A percentile compares a stretch with the other conserved stretches of the same genome.
Conservation (phyloP, 1,284 basidiomycete genomes). For the Hemileccinum hortonii region DNA sequence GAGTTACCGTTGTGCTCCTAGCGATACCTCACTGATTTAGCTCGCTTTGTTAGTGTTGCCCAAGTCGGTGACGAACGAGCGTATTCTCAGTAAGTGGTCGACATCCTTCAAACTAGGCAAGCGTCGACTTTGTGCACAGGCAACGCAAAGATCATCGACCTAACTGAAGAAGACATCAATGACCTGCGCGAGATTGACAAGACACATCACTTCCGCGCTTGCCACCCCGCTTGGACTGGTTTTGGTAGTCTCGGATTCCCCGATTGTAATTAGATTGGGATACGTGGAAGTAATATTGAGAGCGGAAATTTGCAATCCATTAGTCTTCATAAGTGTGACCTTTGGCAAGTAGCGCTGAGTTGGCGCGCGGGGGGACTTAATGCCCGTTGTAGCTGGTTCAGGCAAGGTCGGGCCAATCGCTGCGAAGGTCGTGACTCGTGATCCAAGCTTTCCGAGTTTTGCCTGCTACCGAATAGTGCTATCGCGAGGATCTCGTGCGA, state of each 20-base stretch:
- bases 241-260: slow-evolving; percentile 63
- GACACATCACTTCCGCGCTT: slow-evolving; percentile 57
- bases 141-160: slow-evolving; percentile 56
- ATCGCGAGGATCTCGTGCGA: not conserved
- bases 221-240: slow-evolving; percentile 62
- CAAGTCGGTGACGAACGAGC: slow-evolving; percentile 61
- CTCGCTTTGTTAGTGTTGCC: slow-evolving; percentile 46
- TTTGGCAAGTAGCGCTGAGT: not conserved
- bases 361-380: not conserved
- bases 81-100: slow-evolving; percentile 47
- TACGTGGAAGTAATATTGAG: not conserved
- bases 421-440: not conserved
- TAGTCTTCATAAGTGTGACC: not conserved
- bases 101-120: no score
- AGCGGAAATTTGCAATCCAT: not conserved
- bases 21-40: not conserved
- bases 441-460: slow-evolving; percentile 1
- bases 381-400: slow-evolving; percentile 3
- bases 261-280: slow-evolving; percentile 43
- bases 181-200: slow-evolving; percentile 59
- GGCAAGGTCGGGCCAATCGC: slow-evolving; percentile 15
- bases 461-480: not conserved
- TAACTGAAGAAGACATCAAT: slow-evolving; percentile 55
- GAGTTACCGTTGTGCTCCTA: slow-evolving; percentile 8
- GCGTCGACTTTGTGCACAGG: slow-evolving; percentile 28